A percentile compares a stretch with the other conserved stretches of the same genome.
phyloP scores from a whole-genome alignment of 2,329 filamentous ascomycete species.

The Phyllosticta citrichinensis region DNA sequence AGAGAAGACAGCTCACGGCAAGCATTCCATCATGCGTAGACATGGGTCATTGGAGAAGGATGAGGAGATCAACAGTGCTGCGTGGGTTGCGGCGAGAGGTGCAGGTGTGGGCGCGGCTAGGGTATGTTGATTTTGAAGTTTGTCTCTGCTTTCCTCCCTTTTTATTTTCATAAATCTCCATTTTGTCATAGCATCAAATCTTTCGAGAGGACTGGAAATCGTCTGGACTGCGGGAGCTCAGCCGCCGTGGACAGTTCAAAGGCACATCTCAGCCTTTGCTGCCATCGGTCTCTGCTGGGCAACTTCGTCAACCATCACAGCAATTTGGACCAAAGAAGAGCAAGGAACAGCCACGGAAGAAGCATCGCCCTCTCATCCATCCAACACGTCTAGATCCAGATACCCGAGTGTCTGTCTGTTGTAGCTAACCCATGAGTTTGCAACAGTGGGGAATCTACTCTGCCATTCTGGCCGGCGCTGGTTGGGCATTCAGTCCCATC shows the following conservation, averaged over 20 bases:
- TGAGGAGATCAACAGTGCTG: slow-evolving; percentile 58
- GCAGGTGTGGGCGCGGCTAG: slow-evolving; percentile 57
- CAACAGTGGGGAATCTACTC: slow-evolving; percentile 57
- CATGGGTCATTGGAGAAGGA: slow-evolving; percentile 49
- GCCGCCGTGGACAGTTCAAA: too few species aligned
- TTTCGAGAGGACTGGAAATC: too few species aligned
- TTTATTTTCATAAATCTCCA: not conserved
- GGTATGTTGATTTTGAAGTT: slow-evolving; percentile 18
- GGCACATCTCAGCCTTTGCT: too few species aligned
- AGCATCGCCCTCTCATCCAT: too few species aligned
- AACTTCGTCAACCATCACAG: too few species aligned
- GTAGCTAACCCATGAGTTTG: not conserved
- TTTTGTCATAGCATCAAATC: not conserved
- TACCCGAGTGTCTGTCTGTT: not conserved
- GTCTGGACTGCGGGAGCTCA: too few species aligned
- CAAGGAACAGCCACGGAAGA: too few species aligned
- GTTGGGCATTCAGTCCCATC: slow-evolving; percentile 56
- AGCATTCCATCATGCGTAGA: slow-evolving; percentile 30
- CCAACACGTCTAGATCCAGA: too few species aligned
- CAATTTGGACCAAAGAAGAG: too few species aligned
- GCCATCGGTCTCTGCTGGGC: too few species aligned
- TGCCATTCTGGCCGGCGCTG: slow-evolving; percentile 51
- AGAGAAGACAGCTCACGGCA: too few species aligned
- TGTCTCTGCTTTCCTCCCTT: too few species aligned
- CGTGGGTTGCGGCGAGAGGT: slow-evolving; percentile 61